Conservation (phyloP, 257 asterid species). For the Forsythia viridissima region DNA sequence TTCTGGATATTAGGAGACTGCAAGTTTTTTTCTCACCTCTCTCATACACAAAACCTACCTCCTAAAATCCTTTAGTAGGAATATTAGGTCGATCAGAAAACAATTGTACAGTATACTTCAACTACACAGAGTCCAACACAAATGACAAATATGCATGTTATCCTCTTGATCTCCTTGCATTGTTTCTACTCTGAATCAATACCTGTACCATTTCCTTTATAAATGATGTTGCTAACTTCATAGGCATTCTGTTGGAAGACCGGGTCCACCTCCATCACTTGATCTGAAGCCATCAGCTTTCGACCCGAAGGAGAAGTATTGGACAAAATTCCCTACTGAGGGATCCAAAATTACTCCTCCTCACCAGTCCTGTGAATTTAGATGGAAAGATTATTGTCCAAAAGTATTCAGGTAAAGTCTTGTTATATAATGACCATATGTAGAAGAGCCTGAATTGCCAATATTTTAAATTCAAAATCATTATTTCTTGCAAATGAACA, state of each 20-base stretch:
- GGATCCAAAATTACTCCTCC: conserved; percentile 92
- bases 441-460: neutral
- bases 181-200: neutral
- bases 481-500: conserved; percentile 2
- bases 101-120: neutral
- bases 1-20: neutral
- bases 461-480: neutral
- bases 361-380: conserved; percentile 78
- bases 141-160: neutral
- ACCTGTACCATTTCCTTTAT: neutral
- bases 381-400: conserved; percentile 97
- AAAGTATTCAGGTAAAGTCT: conserved; percentile 76
- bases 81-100: neutral
- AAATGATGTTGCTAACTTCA: neutral
- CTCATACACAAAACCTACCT: neutral
- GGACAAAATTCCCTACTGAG: conserved; percentile 94
- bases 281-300: conserved; percentile 87
- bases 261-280: conserved; percentile 80
- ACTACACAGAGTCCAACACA: neutral
- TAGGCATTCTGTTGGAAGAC: conserved; percentile 93
- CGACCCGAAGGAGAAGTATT: conserved; percentile 84
- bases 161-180: neutral
- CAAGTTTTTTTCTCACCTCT: neutral
- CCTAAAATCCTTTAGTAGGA: neutral
- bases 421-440: neutral